Evolutionary conservation across 257 asterid species (phyloP).

Genomic region (Asclepias syriaca): DNA sequence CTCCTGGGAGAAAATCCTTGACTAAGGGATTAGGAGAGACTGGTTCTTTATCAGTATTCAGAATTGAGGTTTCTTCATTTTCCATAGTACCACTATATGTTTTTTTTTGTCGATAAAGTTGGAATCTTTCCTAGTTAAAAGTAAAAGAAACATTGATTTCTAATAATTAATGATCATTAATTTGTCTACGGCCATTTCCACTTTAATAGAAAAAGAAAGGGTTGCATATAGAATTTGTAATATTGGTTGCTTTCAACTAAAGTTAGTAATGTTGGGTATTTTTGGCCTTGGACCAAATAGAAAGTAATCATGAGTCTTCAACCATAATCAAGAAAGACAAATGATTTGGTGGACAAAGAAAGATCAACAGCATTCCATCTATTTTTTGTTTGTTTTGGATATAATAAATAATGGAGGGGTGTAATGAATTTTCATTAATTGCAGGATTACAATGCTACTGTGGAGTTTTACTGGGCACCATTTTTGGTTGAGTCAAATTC

Average conservation of each 20-base stretch:
- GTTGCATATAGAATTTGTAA: neutral
- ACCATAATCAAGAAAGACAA: neutral
- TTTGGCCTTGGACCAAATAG: neutral
- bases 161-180: neutral
- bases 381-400: no score
- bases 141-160: neutral
- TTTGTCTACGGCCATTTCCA: neutral
- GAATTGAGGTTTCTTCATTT: slow-evolving; percentile 46
- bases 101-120: slow-evolving; percentile 1
- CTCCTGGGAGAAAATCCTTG: slow-evolving; percentile 56
- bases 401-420: neutral
- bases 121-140: neutral
- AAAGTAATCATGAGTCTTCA: neutral
- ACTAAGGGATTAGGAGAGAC: slow-evolving; percentile 36
- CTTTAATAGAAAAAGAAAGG: neutral
- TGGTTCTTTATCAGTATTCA: slow-evolving; percentile 70
- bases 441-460: slow-evolving; percentile 81
- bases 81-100: neutral
- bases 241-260: slow-evolving; percentile 14
- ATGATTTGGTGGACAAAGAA: neutral
- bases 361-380: neutral
- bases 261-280: slow-evolving; percentile 16
- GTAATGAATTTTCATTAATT: neutral
- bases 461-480: slow-evolving; percentile 94
- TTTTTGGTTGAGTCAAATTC: slow-evolving; percentile 83